Evolutionary conservation across 2,329 filamentous ascomycete species (phyloP).

Genomic region (Chrysosphaeria jannelii): DNA sequence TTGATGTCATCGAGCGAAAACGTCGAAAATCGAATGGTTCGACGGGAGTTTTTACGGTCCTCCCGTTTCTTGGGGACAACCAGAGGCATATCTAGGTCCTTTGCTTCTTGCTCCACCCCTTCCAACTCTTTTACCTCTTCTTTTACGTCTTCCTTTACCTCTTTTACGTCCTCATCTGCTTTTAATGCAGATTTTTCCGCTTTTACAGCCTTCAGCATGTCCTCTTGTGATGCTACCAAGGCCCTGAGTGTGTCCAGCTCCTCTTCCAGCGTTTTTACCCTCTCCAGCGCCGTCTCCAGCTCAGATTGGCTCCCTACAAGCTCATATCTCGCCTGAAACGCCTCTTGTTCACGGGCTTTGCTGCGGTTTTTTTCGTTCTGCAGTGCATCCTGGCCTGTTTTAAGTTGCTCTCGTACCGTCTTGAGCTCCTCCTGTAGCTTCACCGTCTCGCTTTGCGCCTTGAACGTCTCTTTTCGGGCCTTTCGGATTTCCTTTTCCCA

Average conservation of each 20-base stretch:
- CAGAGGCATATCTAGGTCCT: not conserved
- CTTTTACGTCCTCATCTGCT: not conserved
- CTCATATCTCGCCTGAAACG: conserved; percentile 34
- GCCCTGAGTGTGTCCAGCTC: conserved; percentile 48
- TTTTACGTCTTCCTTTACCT: not conserved
- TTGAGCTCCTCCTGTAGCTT: conserved; percentile 51
- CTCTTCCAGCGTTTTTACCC: conserved; percentile 33
- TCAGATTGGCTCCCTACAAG: conserved; percentile 35
- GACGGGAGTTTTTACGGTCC: conserved; percentile 9
- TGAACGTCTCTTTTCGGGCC: conserved; percentile 42
- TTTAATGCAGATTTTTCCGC: too few species aligned
- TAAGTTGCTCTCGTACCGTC: conserved; percentile 20
- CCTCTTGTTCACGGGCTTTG: conserved; percentile 33
- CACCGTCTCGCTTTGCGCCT: conserved; percentile 35
- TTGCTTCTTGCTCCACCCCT: not conserved
- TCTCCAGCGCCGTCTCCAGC: conserved; percentile 29
- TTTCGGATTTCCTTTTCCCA: conserved; percentile 49
- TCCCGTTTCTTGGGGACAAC: conserved; percentile 30
- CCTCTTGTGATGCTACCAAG: conserved; percentile 39
- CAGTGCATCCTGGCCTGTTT: conserved; percentile 25
- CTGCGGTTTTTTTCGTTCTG: conserved; percentile 31
- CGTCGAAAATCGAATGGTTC: too few species aligned
- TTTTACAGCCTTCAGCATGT: conserved; percentile 14
- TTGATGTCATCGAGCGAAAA: conserved; percentile 17
- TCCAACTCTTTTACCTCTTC: not conserved